Evolutionary conservation across 768 basidiomycete species (phyloP).

Genomic region (Boletus reticulatus): DNA sequence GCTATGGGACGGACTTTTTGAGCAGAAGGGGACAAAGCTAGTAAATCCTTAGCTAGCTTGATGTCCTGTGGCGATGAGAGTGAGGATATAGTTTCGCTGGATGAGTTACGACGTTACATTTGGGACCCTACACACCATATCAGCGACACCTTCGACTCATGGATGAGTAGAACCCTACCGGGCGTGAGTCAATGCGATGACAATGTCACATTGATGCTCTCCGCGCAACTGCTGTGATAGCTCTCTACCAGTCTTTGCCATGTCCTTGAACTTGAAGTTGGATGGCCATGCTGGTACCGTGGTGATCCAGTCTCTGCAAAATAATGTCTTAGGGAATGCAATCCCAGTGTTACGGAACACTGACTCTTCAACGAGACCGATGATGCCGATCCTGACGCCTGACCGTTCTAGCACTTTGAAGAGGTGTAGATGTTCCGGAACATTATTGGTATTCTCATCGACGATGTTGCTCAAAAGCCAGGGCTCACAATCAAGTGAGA

Average conservation of each 20-base stretch:
- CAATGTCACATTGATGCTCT: conserved; percentile 69
- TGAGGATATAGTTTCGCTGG: conserved; percentile 7
- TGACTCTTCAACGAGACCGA: conserved; percentile 87
- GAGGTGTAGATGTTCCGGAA: conserved; percentile 60
- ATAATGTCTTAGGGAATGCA: not conserved
- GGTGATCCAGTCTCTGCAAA: conserved; percentile 78
- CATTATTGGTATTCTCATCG: conserved; percentile 57
- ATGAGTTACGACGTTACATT: conserved; percentile 22
- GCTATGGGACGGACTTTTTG: conserved; percentile 44
- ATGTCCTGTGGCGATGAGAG: conserved; percentile 53
- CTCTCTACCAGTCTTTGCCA: conserved; percentile 68
- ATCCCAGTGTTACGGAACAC: conserved; percentile 5
- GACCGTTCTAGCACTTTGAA: conserved; percentile 67
- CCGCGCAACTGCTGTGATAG: conserved; percentile 74
- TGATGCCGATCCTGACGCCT: conserved; percentile 72
- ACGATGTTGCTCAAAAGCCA: conserved; percentile 91
- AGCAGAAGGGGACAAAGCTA: conserved; percentile 55
- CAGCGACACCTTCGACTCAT: not conserved
- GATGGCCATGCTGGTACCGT: conserved; percentile 87
- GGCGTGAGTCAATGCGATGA: conserved; percentile 85
- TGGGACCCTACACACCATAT: conserved; percentile 22
- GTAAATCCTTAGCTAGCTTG: conserved; percentile 60
- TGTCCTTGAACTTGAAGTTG: conserved; percentile 72
- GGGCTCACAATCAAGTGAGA: conserved; percentile 46
- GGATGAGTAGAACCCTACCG: conserved; percentile 41